These are phyloP conservation scores for Pseudoturritis turrita DNA, from an alignment of 345 rosid genomes.

Conservation along the genomic window DNA sequence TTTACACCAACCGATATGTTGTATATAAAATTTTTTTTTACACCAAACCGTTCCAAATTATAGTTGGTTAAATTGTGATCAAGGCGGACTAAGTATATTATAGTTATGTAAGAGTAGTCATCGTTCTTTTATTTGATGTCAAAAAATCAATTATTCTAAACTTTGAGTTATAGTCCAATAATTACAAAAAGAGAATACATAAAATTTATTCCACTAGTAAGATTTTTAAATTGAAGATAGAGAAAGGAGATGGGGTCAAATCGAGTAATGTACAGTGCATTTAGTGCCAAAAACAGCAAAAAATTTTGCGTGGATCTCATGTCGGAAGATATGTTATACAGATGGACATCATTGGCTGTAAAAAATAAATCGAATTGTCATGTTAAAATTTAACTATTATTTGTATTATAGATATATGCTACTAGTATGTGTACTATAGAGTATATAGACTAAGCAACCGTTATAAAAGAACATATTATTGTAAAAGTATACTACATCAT, in stretches of 20 bases:
- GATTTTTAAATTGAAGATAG: neutral
- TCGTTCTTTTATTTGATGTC: neutral
- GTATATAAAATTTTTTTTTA: neutral
- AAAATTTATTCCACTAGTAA: neutral
- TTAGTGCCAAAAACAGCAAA: constrained; percentile 21
- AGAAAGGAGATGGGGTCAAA: constrained; percentile 17
- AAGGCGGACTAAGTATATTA: neutral
- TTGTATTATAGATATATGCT: neutral
- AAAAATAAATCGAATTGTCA: neutral
- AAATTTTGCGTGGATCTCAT: constrained; percentile 9
- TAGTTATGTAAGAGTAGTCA: no score
- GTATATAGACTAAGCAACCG: neutral
- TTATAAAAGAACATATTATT: neutral
- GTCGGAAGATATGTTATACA: constrained; percentile 21
- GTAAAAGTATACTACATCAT: neutral
- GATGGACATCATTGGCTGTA: neutral
- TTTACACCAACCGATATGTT: neutral
- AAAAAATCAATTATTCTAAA: neutral
- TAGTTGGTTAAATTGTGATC: neutral
- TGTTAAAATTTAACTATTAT: neutral
- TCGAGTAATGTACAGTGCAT: constrained; percentile 13
- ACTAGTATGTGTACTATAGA: no score
- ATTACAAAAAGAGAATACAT: neutral
- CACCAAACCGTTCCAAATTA: neutral
- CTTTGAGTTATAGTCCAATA: neutral